phyloP scores from a whole-genome alignment of 2,329 filamentous ascomycete species.

The Sclerotinia sclerotiorum region DNA sequence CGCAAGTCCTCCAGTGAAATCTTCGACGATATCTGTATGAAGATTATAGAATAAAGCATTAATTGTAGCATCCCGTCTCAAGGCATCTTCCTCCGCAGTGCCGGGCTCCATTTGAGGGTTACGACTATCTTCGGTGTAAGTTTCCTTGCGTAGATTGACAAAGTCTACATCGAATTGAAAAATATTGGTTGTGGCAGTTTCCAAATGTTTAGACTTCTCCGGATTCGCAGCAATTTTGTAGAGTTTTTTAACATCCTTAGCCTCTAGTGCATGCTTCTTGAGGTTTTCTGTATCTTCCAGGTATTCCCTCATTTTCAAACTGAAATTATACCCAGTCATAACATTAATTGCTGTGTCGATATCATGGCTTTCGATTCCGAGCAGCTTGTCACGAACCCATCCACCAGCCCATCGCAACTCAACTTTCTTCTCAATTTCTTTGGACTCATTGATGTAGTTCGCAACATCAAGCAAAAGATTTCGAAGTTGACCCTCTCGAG shows the following conservation, averaged over 20 bases:
- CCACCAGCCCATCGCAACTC: conserved; percentile 79
- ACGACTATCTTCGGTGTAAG: conserved; percentile 82
- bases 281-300: conserved; percentile 60
- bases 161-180: conserved; percentile 89
- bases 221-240: conserved; percentile 91
- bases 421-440: conserved; percentile 53
- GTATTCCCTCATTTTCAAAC: conserved; percentile 66
- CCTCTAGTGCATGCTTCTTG: conserved; percentile 58
- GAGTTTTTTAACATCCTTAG: conserved; percentile 67
- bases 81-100: conserved; percentile 83
- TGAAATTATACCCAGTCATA: conserved; percentile 79
- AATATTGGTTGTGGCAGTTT: conserved; percentile 83
- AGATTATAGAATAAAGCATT: conserved; percentile 97
- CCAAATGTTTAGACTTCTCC: conserved; percentile 94
- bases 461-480: conserved; percentile 82
- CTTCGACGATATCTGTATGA: conserved; percentile 74
- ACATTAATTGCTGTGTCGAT: conserved; percentile 84
- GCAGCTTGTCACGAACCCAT: conserved; percentile 83
- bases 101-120: conserved; percentile 94
- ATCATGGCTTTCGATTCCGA: conserved; percentile 71
- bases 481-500: conserved; percentile 70
- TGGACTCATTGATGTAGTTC: conserved; percentile 58
- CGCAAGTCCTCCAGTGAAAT: conserved; percentile 75
- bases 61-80: conserved; percentile 86
- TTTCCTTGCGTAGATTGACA: conserved; percentile 91